A percentile compares a stretch with the other conserved stretches of the same genome.
These are phyloP conservation scores for Phyllosticta citriasiana DNA, from an alignment of 2,329 filamentous ascomycete species.

Conservation along the genomic window DNA sequence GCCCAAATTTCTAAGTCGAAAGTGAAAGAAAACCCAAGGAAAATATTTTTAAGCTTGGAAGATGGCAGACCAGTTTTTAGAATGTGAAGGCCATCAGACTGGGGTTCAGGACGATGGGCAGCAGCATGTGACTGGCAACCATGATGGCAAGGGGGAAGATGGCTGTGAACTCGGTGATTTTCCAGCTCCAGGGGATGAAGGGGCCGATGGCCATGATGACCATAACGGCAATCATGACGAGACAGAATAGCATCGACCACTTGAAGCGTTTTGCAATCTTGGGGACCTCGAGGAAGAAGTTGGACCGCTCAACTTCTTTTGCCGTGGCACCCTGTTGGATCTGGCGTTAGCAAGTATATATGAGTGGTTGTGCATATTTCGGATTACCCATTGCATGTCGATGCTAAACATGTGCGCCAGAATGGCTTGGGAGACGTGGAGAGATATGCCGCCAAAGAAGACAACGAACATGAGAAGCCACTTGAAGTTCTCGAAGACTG, in stretches of 20 bases:
- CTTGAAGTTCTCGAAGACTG: conserved; percentile 14
- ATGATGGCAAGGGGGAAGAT: conserved; percentile 10
- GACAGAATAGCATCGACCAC: conserved; percentile 5
- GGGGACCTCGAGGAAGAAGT: conserved; percentile 8
- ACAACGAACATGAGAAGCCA: conserved; percentile 14
- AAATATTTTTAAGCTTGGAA: too few species aligned
- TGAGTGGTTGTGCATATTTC: neutral
- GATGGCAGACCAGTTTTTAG: neutral
- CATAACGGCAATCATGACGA: conserved; percentile 5
- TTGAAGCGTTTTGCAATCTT: conserved; percentile 9
- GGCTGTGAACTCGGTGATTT: conserved; percentile 9
- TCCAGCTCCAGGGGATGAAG: conserved; percentile 11
- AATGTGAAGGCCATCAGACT: conserved; percentile 9
- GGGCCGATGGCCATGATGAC: conserved; percentile 10
- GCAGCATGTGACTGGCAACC: conserved; percentile 11
- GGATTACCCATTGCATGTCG: conserved; percentile 9
- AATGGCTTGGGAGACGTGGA: conserved; percentile 12
- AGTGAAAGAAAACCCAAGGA: too few species aligned
- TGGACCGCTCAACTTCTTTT: conserved; percentile 9
- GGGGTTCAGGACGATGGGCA: conserved; percentile 11
- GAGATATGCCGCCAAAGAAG: conserved; percentile 14
- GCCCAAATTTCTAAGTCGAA: too few species aligned
- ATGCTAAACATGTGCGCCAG: conserved; percentile 12
- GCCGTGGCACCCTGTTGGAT: conserved; percentile 3
- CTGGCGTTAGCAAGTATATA: neutral